Base-by-base conservation (phyloP, 148 eudicot species). In the Spergularia marina region DNA sequence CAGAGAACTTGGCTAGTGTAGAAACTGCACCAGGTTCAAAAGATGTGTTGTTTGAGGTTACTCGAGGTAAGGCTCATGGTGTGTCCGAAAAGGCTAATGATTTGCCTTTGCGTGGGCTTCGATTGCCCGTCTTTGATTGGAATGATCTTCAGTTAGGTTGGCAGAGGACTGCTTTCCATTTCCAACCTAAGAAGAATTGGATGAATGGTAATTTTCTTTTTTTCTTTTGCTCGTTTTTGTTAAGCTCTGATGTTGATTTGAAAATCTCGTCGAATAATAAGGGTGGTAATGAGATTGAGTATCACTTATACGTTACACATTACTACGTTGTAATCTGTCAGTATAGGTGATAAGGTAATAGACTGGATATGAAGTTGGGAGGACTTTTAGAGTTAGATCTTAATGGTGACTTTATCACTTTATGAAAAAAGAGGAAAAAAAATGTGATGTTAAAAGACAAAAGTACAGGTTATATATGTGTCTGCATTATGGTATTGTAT, bases 101-200 rank as follows among this genome's bases (percentile, higher is more conserved):
- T 34, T 59, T 79, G 39, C 65, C 67, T 1, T 36, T 72, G 78
- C 65, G 63, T 1, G 82, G 79, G 47, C 58, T 70, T 44, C 23
- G 68, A 21, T 30, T 52, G 41, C 81, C 83, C 17, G 41, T 68
- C 36, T 85, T 67, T 68, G 88, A 80, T 47, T 85, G 88, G 88
- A 80, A 73, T 53, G 80, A 82, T 57, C 49, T 68, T 4, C 85
- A 82, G 75, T 67, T 91, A 73, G 53, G 74, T 68, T 91, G 96
- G 97, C 97, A 92, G 62, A 84, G 89, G 55, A 88, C 91, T 34
- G 71, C 85, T 21, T 92, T 81, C 67, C 97, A 92, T 71, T 90
- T 90, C 74, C 97, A 91, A 52, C 94, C 97, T 4, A 52, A 79
- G 10, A 75, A 83, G 58, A 91, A 91, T 60, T 91, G 94, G 94